Evolutionary conservation across 768 basidiomycete genomes (phyloP).

Genomic region (Podaxis pistillaris): DNA sequence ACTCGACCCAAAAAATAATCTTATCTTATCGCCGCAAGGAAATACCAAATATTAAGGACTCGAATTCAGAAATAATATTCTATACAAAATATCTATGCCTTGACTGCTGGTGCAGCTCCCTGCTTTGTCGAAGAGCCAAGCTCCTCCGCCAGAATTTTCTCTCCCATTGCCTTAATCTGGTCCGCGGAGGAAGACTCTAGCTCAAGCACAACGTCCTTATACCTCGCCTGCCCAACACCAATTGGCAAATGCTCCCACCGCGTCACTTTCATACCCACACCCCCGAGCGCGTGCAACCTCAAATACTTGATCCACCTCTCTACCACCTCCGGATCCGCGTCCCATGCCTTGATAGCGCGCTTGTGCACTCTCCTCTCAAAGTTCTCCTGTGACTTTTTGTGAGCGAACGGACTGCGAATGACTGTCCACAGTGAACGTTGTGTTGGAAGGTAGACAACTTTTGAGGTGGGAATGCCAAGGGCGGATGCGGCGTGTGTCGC

Average conservation of each 20-base stretch:
- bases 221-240: slow-evolving; percentile 37
- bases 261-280: slow-evolving; percentile 84
- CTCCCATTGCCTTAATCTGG: slow-evolving; percentile 20
- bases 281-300: slow-evolving; percentile 69
- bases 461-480: slow-evolving; percentile 76
- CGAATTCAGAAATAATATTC: slow-evolving; percentile 3
- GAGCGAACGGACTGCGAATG: slow-evolving; percentile 77
- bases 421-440: slow-evolving; percentile 86
- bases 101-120: no score
- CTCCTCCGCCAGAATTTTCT: slow-evolving; percentile 31
- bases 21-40: slow-evolving; percentile 6
- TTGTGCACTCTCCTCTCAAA: slow-evolving; percentile 85
- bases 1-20: slow-evolving; percentile 6
- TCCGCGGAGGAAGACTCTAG: neutral
- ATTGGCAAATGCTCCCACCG: slow-evolving; percentile 69
- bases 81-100: neutral
- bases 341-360: slow-evolving; percentile 87
- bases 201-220: neutral
- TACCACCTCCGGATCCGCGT: slow-evolving; percentile 77
- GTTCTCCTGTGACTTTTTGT: slow-evolving; percentile 96
- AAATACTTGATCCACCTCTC: slow-evolving; percentile 82
- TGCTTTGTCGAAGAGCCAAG: slow-evolving; percentile 1
- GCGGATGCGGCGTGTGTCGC: slow-evolving; percentile 81
- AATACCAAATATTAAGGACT: neutral
- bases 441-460: slow-evolving; percentile 64